These are phyloP conservation scores for Lactarius evosmus DNA, from an alignment of 768 basidiomycete genomes.

Conservation along the genomic window DNA sequence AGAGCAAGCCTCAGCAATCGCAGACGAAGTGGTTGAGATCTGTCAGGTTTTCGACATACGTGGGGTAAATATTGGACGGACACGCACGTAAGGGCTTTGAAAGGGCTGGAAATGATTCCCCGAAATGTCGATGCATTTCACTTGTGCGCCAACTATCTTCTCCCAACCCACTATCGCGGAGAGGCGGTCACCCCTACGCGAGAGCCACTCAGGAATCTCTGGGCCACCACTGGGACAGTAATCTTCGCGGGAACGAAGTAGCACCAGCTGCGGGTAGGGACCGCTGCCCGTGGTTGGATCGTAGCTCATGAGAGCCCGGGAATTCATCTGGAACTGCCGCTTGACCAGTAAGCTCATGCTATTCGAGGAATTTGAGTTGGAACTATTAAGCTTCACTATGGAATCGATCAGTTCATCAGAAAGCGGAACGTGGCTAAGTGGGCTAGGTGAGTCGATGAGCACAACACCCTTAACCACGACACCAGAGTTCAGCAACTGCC, in stretches of 20 bases:
- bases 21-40: constrained; percentile 14
- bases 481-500: constrained; percentile 45
- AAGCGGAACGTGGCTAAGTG: constrained; percentile 50
- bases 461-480: constrained; percentile 53
- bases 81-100: constrained; percentile 46
- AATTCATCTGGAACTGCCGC: constrained; percentile 49
- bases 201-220: constrained; percentile 51
- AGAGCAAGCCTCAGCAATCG: constrained; percentile 19
- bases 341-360: constrained; percentile 38
- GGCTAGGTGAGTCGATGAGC: constrained; percentile 65
- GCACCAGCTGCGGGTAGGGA: constrained; percentile 40
- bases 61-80: not conserved
- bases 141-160: constrained; percentile 34
- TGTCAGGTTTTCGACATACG: constrained; percentile 3
- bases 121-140: constrained; percentile 54
- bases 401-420: constrained; percentile 51
- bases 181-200: constrained; percentile 40
- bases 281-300: constrained; percentile 34
- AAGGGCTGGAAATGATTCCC: constrained; percentile 68
- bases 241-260: constrained; percentile 52
- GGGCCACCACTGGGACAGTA: constrained; percentile 37
- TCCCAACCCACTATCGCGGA: constrained; percentile 48
- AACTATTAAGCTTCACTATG: constrained; percentile 38
- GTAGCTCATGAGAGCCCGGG: constrained; percentile 48
- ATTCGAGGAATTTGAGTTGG: constrained; percentile 32